phyloP scores from a whole-genome alignment of 2,329 filamentous ascomycete genomes.

The Coniochaeta prunicola region DNA sequence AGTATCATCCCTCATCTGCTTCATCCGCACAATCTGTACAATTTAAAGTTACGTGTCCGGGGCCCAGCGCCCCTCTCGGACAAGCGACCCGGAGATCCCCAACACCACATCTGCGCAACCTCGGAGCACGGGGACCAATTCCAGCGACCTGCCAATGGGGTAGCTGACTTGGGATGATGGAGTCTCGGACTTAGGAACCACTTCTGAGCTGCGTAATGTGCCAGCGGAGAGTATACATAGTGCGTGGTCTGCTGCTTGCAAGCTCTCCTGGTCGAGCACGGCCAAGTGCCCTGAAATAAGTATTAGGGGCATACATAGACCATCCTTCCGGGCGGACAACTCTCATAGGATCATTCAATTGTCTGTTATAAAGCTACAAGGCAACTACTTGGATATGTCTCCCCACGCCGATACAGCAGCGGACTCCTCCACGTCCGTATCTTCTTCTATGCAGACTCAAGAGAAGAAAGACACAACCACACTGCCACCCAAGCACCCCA shows the following conservation, averaged over 20 bases:
- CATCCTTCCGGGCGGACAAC: neutral
- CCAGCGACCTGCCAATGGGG: neutral
- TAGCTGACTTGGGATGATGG: neutral
- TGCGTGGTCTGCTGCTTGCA: no score
- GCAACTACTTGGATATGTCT: neutral
- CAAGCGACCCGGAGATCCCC: neutral
- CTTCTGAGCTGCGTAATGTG: neutral
- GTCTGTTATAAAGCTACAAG: neutral
- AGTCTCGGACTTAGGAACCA: neutral
- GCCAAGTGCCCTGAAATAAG: no score
- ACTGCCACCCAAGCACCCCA: neutral
- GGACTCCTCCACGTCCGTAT: neutral
- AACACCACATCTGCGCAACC: neutral
- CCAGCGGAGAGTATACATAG: neutral
- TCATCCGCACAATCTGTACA: neutral
- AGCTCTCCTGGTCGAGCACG: no score
- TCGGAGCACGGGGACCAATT: neutral
- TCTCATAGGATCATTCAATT: neutral
- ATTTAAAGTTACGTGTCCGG: neutral
- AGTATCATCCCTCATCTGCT: neutral
- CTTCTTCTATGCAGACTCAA: neutral
- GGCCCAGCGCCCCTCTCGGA: neutral
- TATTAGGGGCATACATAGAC: neutral
- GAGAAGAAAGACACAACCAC: neutral
- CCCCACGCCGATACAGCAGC: neutral